These are phyloP conservation scores for Macroventuria anomochaeta DNA, from an alignment of 2,329 filamentous ascomycete genomes.

Conservation along the genomic window DNA sequence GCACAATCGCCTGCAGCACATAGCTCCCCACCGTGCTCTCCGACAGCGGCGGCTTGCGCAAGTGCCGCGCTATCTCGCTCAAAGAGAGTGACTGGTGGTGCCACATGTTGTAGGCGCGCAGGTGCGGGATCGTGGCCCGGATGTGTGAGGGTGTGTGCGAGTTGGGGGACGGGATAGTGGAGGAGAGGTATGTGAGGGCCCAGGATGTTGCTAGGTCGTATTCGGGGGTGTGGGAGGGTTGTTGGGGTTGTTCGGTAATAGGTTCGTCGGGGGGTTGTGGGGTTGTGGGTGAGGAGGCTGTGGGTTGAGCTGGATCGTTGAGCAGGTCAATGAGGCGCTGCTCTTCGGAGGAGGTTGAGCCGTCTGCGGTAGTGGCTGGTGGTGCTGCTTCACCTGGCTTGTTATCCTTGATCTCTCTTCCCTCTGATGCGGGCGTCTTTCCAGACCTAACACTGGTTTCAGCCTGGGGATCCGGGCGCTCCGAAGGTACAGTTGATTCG, in stretches of 20 bases:
- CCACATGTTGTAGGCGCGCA: slow-evolving; percentile 47
- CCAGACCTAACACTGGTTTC: too few relatives aligned
- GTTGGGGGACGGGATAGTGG: slow-evolving; percentile 36
- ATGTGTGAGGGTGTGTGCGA: slow-evolving; percentile 29
- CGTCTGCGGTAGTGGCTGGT: neutral
- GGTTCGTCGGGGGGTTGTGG: neutral
- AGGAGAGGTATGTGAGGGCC: slow-evolving; percentile 37
- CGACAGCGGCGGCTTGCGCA: slow-evolving; percentile 41
- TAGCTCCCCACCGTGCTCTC: slow-evolving; percentile 38
- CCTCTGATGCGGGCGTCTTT: neutral
- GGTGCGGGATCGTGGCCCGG: slow-evolving; percentile 39
- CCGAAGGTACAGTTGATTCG: neutral
- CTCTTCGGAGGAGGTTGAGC: neutral
- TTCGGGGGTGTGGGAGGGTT: slow-evolving; percentile 21
- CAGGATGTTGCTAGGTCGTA: slow-evolving; percentile 37
- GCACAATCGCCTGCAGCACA: slow-evolving; percentile 38
- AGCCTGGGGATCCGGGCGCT: neutral
- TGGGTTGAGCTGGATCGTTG: neutral
- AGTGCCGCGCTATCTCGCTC: slow-evolving; percentile 27
- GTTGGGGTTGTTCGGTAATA: neutral
- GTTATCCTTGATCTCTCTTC: neutral
- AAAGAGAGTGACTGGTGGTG: slow-evolving; percentile 35
- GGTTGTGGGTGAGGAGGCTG: neutral
- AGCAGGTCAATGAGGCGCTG: neutral
- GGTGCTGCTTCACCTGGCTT: neutral